Base-by-base conservation (phyloP, 805 yeast genomes). In the Metschnikowia vanudenii region DNA sequence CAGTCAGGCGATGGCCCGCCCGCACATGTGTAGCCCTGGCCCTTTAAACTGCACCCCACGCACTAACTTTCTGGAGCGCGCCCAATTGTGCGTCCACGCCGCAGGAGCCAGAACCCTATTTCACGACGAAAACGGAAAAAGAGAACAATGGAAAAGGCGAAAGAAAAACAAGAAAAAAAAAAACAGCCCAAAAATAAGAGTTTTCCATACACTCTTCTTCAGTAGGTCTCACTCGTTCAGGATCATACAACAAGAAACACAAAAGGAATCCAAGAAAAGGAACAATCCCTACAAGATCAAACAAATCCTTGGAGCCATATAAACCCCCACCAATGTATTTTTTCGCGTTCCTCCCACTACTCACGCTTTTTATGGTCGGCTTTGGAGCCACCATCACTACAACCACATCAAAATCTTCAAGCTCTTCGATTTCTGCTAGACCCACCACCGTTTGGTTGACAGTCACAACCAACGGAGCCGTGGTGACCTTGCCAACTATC, bases 381-480 rank as follows among this genome's bases (percentile, higher is more conserved):
- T 20, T 49, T 19, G 58, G 56, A 4, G 40, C 48, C 37, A 42
- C 47, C 40, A 41, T 34, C 14, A 45, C 46, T 17, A 36, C 60
- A 8, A 26, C 39, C 11, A 10, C 41, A 16, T 14, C 39, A 16
- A 8, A 42, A 13, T 22, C 47, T 7, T 34, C 45, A 17, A 34
- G 43, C 13, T 42, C 43, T 11, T 14, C 41, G 13, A 37, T 16
- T 17, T 37, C 40, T 2, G 35, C 33, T 11, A 35, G 10, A n/a
- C 41, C 50, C 16, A 71, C 76, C 34, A 60, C 64, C 13, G 66
- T 64, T 4, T 71, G 65, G 61, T 56, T 63, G 24, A 72, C 76
- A 12, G 43, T 59, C 22, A 71, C 75, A 9, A 51, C 58, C 3
- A 51, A 59, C 30, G 75, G 76, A 2, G 57, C 46, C 13, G 43